Percentiles rank a stretch among this genome's conserved stretches.
Conservation (phyloP, 495 filamentous ascomycete genomes). For the Hypomontagnella submonticulosa region DNA sequence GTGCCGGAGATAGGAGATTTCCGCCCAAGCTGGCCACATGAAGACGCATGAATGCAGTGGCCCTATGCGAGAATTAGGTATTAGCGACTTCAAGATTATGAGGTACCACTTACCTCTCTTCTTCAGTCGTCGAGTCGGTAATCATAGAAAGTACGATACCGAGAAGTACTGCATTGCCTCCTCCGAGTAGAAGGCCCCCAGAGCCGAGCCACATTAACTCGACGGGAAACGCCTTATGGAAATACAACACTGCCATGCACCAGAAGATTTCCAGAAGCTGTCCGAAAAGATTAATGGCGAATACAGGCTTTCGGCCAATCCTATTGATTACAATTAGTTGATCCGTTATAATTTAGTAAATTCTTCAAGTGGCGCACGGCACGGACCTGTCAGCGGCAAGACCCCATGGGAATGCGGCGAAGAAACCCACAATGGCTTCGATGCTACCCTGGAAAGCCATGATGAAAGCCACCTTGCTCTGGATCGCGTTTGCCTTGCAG, state of each 20-base stretch:
- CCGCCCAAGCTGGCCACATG: slow-evolving; percentile 50
- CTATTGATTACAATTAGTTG: slow-evolving; percentile 54
- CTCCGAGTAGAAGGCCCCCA: slow-evolving; percentile 62
- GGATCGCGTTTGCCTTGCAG: slow-evolving; percentile 51
- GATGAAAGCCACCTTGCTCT: slow-evolving; percentile 48
- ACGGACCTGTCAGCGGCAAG: slow-evolving; percentile 45
- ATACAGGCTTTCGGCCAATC: slow-evolving; percentile 57
- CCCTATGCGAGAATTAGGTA: slow-evolving; percentile 60
- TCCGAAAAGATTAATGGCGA: slow-evolving; percentile 51
- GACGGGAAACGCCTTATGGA: slow-evolving; percentile 57
- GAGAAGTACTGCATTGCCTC: slow-evolving; percentile 61
- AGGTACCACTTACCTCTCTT: slow-evolving; percentile 55
- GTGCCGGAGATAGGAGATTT: slow-evolving; percentile 58
- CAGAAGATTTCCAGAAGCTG: slow-evolving; percentile 50
- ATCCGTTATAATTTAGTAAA: slow-evolving; percentile 40
- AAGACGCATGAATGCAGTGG: slow-evolving; percentile 52
- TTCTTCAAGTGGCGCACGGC: not conserved
- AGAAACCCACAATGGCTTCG: slow-evolving; percentile 33
- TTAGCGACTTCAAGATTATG: slow-evolving; percentile 39
- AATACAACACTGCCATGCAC: slow-evolving; percentile 51
- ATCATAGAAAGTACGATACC: slow-evolving; percentile 67
- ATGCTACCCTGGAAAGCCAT: slow-evolving; percentile 42
- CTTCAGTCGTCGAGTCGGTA: slow-evolving; percentile 66
- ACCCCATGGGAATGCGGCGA: slow-evolving; percentile 46
- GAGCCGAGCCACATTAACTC: slow-evolving; percentile 64